Evolutionary conservation across 2,329 filamentous ascomycete genomes (phyloP), one percentile per base, ranked within the genome.

Genomic region (Aureobasidium sp.): DNA sequence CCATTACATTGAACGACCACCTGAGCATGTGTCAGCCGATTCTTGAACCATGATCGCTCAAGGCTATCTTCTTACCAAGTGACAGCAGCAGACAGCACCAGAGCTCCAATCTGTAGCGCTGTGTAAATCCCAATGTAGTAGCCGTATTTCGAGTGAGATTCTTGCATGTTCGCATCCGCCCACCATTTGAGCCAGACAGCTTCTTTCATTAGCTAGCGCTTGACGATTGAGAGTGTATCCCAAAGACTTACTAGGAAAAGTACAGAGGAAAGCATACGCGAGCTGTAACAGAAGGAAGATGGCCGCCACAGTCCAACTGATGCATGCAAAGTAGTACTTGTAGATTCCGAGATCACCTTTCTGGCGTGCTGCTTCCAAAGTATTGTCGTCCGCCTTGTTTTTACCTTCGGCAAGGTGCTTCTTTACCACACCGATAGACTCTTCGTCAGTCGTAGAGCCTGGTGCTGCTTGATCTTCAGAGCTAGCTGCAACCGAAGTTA

Each of bases 1-100:
- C 78, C 77, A 83, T 82, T 3, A 72, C 77, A 36, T 82, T 78
- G 52, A 83, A 78, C 64, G 82, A 74, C 69, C 80, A 77, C 72
- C 75, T 57, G 27, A 15, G 9, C 2, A 5, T 14, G 12, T 27
- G 53, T 57, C 12, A 57, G 39, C 36, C 4, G 1, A 29, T 3
- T 34, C 22, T 22, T 11, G 9, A 12, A 2, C 29, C 17, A 17
- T 20, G n/a, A 9, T 37, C 6, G 27, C 22, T 41, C 27, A 34
- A 47, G 8, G 3, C 12, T 15, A 9, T 15, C 12, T 39, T 8
- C 20, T 29, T 29, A 53, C 52, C 52, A 56, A 17, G 25, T 36
- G 3, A 56, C 52, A 7, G 52, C 52, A 15, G 52, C 17, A 42
- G 52, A 44, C 8, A 56, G 52, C 20, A 14, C 29, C 15, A 56